Evolutionary conservation across 2,329 filamentous ascomycete genomes (phyloP), one percentile per base, ranked within the genome.

Genomic region (Aphanocladium album): DNA sequence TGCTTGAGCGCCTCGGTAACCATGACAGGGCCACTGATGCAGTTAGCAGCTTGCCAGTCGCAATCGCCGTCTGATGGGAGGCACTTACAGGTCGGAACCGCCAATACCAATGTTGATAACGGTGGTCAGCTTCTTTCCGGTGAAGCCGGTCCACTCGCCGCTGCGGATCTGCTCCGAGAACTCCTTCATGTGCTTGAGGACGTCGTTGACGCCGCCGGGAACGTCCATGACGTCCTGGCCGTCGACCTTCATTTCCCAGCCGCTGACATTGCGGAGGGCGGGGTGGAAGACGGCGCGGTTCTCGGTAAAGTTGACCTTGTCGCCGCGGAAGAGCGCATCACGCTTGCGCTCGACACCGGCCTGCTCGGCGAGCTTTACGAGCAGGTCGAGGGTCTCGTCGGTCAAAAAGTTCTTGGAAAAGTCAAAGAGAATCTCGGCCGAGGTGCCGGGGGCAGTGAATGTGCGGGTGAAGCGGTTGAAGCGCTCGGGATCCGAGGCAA

Each of bases 301-400:
- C 83, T 99, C 95, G 63, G 95, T 99, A 80, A 97, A 97, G 85
- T 99, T 99, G 83, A 99, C 98, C 84, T 96, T 93, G 73, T 98
- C 91, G 69, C 95, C 95, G 62, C 87, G 88, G 79, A 99, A 99
- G 93, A 99, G 96, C 72, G 88, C 88, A 85, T 99, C 93, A 66
- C 95, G 89, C 74, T 97, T 90, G 81, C 96, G 85, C 82, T 96
- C 93, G 43, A 99, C 77, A 67, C 89, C 88, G 66, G 93, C 92
- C 79, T 98, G 90, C 78, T 93, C 88, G 65, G 95, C 95, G 30
- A 99, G 87, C 80, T 96, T 88, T 70, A 96, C 83, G 58, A 99
- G 85, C 54, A 96, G 83, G 66, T 89, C 83, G 56, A 98, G 81
- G 5, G 93, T 98, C 79, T 98, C 93, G 68, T 96, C 90, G 64